Evolutionary conservation across 352 stramenopile genomes (phyloP).

Genomic region (Phytophthora cryptogea): DNA sequence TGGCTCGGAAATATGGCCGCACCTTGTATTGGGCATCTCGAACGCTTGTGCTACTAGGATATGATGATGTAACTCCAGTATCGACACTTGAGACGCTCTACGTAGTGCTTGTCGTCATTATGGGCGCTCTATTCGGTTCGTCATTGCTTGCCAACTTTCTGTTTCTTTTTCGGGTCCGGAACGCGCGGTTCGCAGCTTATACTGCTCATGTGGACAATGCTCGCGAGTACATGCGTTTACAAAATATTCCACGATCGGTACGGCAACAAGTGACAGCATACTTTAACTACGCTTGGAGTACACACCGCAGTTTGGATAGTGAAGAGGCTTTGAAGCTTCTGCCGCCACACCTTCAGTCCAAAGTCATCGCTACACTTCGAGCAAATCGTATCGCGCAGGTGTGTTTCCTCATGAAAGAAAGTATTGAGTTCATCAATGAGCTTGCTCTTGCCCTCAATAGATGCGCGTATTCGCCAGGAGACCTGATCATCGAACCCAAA

Average conservation of each 20-base stretch:
- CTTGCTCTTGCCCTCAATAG: constrained; percentile 52
- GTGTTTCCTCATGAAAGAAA: constrained; percentile 75
- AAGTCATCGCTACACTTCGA: constrained; percentile 59
- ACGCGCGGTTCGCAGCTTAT: constrained; percentile 55
- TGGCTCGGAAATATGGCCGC: constrained; percentile 53
- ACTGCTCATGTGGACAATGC: constrained; percentile 69
- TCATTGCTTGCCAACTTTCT: constrained; percentile 68
- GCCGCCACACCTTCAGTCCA: constrained; percentile 61
- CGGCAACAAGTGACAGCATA: constrained; percentile 61
- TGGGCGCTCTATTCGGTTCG: constrained; percentile 54
- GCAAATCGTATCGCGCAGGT: constrained; percentile 66
- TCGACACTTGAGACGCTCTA: constrained; percentile 61
- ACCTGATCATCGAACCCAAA: constrained; percentile 76
- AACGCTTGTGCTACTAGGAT: constrained; percentile 64
- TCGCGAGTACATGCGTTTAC: constrained; percentile 70
- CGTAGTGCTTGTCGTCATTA: constrained; percentile 44
- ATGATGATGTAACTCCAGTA: constrained; percentile 69
- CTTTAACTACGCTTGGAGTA: constrained; percentile 69
- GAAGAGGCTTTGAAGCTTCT: constrained; percentile 58
- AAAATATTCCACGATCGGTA: constrained; percentile 57
- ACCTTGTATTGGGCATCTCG: constrained; percentile 62
- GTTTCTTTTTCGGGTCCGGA: constrained; percentile 72
- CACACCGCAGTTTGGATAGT: constrained; percentile 61
- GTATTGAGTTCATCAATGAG: constrained; percentile 66
- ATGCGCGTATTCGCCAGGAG: constrained; percentile 57